A percentile compares a stretch with the other conserved stretches of the same genome.
Conservation (phyloP, 2,329 filamentous ascomycete genomes). For the Amauroascus niger region DNA sequence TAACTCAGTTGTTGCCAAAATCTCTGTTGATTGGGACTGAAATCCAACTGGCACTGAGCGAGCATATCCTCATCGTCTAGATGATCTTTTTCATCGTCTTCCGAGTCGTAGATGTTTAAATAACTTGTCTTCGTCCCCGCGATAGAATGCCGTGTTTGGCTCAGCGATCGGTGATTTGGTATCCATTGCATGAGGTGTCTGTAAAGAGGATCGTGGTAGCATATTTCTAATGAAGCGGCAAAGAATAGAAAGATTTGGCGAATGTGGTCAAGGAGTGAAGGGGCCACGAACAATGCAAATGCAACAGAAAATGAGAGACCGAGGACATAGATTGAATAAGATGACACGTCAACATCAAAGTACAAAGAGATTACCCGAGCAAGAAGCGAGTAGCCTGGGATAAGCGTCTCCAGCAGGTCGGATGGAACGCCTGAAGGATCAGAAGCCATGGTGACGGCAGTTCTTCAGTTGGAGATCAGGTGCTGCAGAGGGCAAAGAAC, state of each 20-base stretch:
- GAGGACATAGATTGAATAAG: not conserved
- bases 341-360: not conserved
- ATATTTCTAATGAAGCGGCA: not conserved
- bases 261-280: not conserved
- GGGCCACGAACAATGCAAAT: not conserved
- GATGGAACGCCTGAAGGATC: no score
- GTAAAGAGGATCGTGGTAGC: not conserved
- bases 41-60: not conserved
- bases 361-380: not conserved
- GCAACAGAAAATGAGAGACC: not conserved
- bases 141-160: not conserved
- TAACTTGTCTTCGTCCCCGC: not conserved
- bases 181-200: not conserved
- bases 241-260: not conserved
- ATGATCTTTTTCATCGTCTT: not conserved
- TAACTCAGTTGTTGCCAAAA: not conserved
- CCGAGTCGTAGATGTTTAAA: not conserved
- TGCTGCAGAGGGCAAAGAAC: no score
- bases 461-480: no score
- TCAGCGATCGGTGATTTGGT: not conserved
- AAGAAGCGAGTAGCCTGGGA: not conserved
- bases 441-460: no score
- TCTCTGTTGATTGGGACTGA: not conserved
- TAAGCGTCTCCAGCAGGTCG: not conserved
- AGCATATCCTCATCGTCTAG: not conserved